phyloP scores from a whole-genome alignment of 257 asterid species.

The Linderniella brevidens region DNA sequence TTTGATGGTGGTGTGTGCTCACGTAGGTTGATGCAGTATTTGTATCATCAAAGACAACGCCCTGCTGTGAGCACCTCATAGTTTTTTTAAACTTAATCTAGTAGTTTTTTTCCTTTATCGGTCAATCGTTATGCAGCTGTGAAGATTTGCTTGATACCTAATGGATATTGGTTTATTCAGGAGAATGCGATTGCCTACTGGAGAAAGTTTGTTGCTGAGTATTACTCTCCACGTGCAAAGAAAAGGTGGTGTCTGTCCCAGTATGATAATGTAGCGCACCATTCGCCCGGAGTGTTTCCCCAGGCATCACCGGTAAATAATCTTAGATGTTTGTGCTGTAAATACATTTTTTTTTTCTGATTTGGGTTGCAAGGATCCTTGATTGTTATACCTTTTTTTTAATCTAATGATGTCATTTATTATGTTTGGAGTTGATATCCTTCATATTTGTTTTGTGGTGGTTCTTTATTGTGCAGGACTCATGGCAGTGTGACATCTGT shows the following conservation, averaged over 20 bases:
- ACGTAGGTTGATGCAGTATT: slow-evolving; percentile 81
- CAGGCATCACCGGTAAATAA: slow-evolving; percentile 79
- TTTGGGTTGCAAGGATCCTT: too few relatives aligned
- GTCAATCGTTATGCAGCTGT: background rate
- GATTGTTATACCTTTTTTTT: too few relatives aligned
- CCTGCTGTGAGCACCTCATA: slow-evolving; percentile 54
- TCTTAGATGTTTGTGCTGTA: background rate
- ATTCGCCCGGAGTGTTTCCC: slow-evolving; percentile 81
- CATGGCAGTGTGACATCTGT: slow-evolving; percentile 94
- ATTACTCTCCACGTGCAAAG: slow-evolving; percentile 89
- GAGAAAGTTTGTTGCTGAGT: slow-evolving; percentile 90
- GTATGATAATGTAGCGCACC: slow-evolving; percentile 81
- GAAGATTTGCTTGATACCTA: background rate
- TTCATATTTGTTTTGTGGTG: background rate
- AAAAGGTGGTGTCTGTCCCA: slow-evolving; percentile 89
- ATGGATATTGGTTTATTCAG: slow-evolving; percentile 19
- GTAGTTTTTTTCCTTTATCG: background rate
- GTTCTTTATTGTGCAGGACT: slow-evolving; percentile 37
- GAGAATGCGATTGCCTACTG: slow-evolving; percentile 84
- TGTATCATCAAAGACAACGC: slow-evolving; percentile 86
- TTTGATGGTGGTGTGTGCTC: slow-evolving; percentile 87
- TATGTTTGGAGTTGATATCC: too few relatives aligned
- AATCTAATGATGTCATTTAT: too few relatives aligned
- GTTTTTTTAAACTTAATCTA: background rate
- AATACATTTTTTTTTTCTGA: background rate